Conservation (phyloP, 345 rosid genomes). For the Firmiana major region DNA sequence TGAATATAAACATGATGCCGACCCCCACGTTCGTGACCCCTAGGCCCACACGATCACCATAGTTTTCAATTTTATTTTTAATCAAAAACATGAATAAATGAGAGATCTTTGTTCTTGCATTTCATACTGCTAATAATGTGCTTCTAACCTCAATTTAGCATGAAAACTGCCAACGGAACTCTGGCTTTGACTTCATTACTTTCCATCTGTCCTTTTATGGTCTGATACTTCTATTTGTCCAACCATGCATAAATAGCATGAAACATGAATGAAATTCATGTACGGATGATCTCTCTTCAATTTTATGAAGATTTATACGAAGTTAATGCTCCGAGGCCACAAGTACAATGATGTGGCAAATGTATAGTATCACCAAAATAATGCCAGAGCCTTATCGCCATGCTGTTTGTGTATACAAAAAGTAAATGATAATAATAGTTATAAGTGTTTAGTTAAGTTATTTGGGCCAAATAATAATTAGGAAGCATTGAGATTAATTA, state of each 20-base stretch:
- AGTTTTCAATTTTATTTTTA: background rate
- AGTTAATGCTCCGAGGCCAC: background rate
- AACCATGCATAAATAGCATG: background rate
- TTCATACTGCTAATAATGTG: background rate
- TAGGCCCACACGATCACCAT: background rate
- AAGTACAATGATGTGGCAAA: background rate
- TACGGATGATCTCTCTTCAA: background rate
- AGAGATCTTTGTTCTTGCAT: background rate
- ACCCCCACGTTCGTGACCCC: background rate
- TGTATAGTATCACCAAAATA: too few species aligned
- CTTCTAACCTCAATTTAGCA: background rate
- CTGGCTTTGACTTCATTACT: background rate
- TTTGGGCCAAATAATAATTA: too few species aligned
- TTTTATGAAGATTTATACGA: background rate
- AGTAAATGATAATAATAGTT: too few species aligned
- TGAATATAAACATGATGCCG: conserved; percentile 6
- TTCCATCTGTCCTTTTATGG: background rate
- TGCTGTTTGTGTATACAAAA: background rate
- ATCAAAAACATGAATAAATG: background rate
- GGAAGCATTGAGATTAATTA: too few species aligned
- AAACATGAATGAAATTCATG: background rate
- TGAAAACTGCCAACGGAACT: background rate
- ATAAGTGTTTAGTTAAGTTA: too few species aligned
- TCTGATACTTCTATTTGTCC: background rate
- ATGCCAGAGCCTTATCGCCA: background rate